Evolutionary conservation across 2,329 filamentous ascomycete genomes (phyloP).

Genomic region (Clarireedia paspali): DNA sequence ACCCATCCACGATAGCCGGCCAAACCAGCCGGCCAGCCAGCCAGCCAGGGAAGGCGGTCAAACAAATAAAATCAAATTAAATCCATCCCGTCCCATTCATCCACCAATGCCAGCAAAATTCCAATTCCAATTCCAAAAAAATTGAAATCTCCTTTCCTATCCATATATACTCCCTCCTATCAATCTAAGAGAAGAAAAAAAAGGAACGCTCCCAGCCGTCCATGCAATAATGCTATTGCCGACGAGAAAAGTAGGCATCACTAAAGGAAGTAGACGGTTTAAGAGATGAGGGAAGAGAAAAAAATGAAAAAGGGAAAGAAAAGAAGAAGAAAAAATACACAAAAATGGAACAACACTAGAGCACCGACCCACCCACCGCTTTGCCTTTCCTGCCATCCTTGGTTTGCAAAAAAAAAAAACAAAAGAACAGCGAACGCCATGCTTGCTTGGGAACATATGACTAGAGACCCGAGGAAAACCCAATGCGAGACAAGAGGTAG

Average conservation of each 20-base stretch:
- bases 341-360: background rate
- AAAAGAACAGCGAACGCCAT: background rate
- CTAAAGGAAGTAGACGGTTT: no score
- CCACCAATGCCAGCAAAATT: background rate
- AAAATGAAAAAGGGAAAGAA: background rate
- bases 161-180: background rate
- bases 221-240: no score
- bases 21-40: background rate
- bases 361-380: background rate
- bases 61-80: background rate
- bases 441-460: background rate
- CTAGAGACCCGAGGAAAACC: no score
- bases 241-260: no score
- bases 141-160: background rate
- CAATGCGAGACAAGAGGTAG: no score
- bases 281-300: background rate
- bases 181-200: no score
- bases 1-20: background rate
- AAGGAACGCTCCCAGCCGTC: no score
- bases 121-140: background rate
- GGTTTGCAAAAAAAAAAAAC: background rate
- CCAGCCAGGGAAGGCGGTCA: background rate
- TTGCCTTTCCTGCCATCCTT: background rate
- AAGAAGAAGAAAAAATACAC: background rate
- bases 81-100: background rate